A percentile compares a stretch with the other conserved stretches of the same genome.
Conservation (phyloP, 164 flowering plant species). For the Magnolia officinalis region DNA sequence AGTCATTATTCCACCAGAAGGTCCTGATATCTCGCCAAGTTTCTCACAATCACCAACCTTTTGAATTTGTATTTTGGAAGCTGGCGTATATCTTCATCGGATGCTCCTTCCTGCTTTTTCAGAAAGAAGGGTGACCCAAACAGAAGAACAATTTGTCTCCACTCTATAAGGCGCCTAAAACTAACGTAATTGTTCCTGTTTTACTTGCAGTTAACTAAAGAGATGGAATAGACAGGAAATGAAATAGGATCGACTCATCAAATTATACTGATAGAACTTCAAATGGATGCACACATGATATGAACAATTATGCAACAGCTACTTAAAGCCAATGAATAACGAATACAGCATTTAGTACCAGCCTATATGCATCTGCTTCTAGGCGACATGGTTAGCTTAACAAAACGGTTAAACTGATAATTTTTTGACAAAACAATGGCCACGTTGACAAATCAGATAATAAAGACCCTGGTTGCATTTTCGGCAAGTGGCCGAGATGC, state of each 20-base stretch:
- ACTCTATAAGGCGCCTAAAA: not conserved
- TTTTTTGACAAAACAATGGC: no score
- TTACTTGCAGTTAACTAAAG: not conserved
- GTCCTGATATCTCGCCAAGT: constrained; percentile 40
- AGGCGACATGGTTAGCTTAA: not conserved
- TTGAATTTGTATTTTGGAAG: constrained; percentile 59
- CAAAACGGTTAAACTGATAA: no score
- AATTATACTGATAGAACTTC: not conserved
- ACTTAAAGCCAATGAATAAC: not conserved
- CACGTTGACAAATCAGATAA: no score
- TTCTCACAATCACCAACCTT: constrained; percentile 39
- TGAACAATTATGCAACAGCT: no score
- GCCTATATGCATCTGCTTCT: not conserved
- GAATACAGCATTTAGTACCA: not conserved
- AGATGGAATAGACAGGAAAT: not conserved
- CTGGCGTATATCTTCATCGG: constrained; percentile 58
- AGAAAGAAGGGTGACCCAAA: not conserved
- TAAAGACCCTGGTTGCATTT: no score
- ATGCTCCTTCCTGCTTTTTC: constrained; percentile 67
- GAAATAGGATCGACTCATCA: not conserved
- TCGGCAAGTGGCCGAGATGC: not conserved
- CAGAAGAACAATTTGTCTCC: not conserved
- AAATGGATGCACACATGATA: not conserved
- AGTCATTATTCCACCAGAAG: constrained; percentile 59
- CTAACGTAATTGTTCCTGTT: not conserved